Evolutionary conservation across 164 flowering plant genomes (phyloP).

Genomic region (Macadamia tetraphylla): DNA sequence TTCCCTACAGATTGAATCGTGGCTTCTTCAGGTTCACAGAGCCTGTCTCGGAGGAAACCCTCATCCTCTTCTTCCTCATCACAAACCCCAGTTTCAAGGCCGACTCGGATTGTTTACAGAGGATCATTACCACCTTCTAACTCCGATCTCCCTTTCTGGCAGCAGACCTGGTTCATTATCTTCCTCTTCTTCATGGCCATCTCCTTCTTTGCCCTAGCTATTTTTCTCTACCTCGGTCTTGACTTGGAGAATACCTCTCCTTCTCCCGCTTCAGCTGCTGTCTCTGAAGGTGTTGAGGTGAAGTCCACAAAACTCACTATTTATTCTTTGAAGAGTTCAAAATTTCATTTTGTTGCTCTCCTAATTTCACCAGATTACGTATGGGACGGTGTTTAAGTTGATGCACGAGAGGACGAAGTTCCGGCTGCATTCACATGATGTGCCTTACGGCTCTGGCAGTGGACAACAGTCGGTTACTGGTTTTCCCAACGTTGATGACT

Average conservation of each 20-base stretch:
- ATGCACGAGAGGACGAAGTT: slow-evolving; percentile 92
- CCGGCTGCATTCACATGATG: slow-evolving; percentile 91
- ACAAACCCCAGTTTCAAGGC: slow-evolving; percentile 14
- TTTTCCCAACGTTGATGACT: slow-evolving; percentile 84
- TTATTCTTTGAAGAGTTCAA: not conserved
- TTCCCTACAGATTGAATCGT: slow-evolving; percentile 25
- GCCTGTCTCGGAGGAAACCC: slow-evolving; percentile 37
- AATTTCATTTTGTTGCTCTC: slow-evolving; percentile 1
- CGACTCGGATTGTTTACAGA: slow-evolving; percentile 41
- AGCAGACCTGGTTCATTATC: slow-evolving; percentile 73
- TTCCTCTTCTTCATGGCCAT: slow-evolving; percentile 69
- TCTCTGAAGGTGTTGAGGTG: slow-evolving; percentile 83
- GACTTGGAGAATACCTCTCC: slow-evolving; percentile 50
- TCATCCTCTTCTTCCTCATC: slow-evolving; percentile 21
- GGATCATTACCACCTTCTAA: slow-evolving; percentile 24
- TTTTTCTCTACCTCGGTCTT: slow-evolving; percentile 58
- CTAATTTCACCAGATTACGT: slow-evolving; percentile 51
- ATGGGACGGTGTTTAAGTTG: slow-evolving; percentile 77
- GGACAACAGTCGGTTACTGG: slow-evolving; percentile 99
- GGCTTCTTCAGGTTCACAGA: slow-evolving; percentile 50
- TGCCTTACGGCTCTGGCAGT: slow-evolving; percentile 98
- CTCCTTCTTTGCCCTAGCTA: slow-evolving; percentile 56
- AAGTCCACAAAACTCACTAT: not conserved
- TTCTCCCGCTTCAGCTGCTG: slow-evolving; percentile 41
- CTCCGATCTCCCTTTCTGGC: slow-evolving; percentile 69